Evolutionary conservation across 2,329 filamentous ascomycete species (phyloP), one percentile per base, ranked within the genome.

Genomic region (Pseudonectria buxi): DNA sequence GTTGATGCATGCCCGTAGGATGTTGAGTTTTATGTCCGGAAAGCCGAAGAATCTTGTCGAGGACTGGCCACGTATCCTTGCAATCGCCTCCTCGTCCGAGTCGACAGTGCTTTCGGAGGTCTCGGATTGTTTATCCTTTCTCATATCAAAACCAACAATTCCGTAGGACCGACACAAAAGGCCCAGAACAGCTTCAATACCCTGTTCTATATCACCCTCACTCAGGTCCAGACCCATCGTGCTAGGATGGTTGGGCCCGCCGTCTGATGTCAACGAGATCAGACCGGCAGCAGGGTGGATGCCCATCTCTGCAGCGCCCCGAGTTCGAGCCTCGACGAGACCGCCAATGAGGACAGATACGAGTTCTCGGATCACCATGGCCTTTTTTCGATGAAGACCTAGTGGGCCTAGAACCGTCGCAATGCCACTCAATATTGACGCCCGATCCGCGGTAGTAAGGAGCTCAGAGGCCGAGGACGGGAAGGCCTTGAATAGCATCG

Each of bases 301-400:
- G 4, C 90, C 92, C 53, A 92, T 86, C 55, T 96, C 92, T n/a
- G 92, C 89, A 27, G 92, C 92, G 24, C 90, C 90, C 31, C 90
- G 75, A 30, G 94, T 95, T 26, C 92, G 77, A 12, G 92, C 92
- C 60, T 95, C 87, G 4, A 95, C 82, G 7, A 98, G 71, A 3
- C 86, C 88, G 24, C 81, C 82, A 34, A 94, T 86, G 27, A 96
- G 70, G 12, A 88, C 80, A 4, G 81, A 82, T 7, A 98, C 74
- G 32, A 96, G 72, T 53, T 95, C 88, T 49, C 86, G 81, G 50
- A 95, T 74, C 1, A 95, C 78, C 64, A 96, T 83, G 4, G 86
- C 88, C 60, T 94, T 94, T 63, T 95, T 96, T 38, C 92, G 76
- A 40, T 88, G 78, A 41, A 90, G 76, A 1, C 86, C 86, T 7